A percentile compares a stretch with the other conserved stretches of the same genome.
phyloP scores from a whole-genome alignment of 306 rosid genomes.

The Fragaria iinumae region DNA sequence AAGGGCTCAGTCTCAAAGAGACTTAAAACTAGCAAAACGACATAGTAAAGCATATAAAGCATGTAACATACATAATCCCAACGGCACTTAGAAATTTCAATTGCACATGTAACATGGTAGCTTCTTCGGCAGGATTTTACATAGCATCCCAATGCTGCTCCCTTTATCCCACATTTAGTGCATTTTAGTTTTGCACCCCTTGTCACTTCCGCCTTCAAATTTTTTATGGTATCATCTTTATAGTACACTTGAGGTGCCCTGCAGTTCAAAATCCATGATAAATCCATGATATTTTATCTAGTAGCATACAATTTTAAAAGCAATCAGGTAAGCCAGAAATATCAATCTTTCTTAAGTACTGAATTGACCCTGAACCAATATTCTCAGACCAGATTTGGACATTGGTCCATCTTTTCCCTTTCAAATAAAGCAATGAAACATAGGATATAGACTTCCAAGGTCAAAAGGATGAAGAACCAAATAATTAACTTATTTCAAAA shows the following conservation, averaged over 20 bases:
- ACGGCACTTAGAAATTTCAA: constrained; percentile 63
- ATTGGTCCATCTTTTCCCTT: not conserved
- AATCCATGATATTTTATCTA: not conserved
- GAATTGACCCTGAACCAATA: not conserved
- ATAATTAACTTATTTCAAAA: not conserved
- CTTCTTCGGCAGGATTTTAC: constrained; percentile 77
- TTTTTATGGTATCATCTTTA: constrained; percentile 50
- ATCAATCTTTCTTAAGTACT: not conserved
- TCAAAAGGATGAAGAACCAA: not conserved
- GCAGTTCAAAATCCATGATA: constrained; percentile 32
- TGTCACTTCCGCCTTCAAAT: constrained; percentile 76
- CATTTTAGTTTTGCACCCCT: constrained; percentile 92
- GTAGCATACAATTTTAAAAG: not conserved
- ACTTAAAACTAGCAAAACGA: not conserved
- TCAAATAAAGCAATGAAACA: not conserved
- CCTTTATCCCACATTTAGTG: constrained; percentile 68
- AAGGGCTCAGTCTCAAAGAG: constrained; percentile 9
- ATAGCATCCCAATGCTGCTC: constrained; percentile 95
- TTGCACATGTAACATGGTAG: constrained; percentile 88
- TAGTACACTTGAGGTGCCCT: constrained; percentile 94
- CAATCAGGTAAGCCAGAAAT: not conserved
- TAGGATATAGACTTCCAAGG: not conserved
- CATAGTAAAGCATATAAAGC: not conserved
- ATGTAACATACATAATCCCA: constrained; percentile 55
- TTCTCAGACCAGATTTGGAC: not conserved